A percentile compares a stretch with the other conserved stretches of the same genome.
phyloP scores from a whole-genome alignment of 2,329 filamentous ascomycete genomes.

The Xylaria sp. region DNA sequence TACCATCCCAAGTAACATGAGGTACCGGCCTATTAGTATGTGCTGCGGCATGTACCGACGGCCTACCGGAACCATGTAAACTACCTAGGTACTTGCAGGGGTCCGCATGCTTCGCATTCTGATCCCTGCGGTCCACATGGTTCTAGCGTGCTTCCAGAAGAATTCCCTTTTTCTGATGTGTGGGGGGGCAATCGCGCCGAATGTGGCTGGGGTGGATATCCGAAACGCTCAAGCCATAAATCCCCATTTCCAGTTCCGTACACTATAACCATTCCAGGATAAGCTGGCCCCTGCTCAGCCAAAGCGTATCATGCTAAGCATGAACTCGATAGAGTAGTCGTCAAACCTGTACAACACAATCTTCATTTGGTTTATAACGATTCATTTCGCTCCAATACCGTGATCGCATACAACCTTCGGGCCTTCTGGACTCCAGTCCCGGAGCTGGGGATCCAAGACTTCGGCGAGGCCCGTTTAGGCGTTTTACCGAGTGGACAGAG shows the following conservation, averaged over 20 bases:
- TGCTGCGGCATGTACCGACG: too few species aligned
- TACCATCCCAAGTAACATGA: too few species aligned
- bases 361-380: not conserved
- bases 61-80: too few species aligned
- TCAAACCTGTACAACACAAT: not conserved
- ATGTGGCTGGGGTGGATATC: slow-evolving; percentile 6
- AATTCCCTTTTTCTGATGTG: slow-evolving; percentile 2
- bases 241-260: not conserved
- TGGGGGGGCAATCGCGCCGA: slow-evolving; percentile 2
- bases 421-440: slow-evolving; percentile 14
- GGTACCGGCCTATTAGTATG: too few species aligned
- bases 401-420: slow-evolving; percentile 8
- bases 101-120: slow-evolving; percentile 14
- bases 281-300: slow-evolving; percentile 3
- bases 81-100: slow-evolving; percentile 13
- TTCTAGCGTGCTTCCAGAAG: slow-evolving; percentile 41
- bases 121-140: slow-evolving; percentile 35
- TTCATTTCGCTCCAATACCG: slow-evolving; percentile 4
- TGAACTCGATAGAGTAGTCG: not conserved
- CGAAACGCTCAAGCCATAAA: slow-evolving; percentile 11
- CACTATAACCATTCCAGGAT: slow-evolving; percentile 6
- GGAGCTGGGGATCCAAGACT: not conserved
- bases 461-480: not conserved
- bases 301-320: not conserved
- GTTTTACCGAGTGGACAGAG: not conserved